Evolutionary conservation across 2,329 filamentous ascomycete species (phyloP).

Genomic region (Aspergillus costaricaensis): DNA sequence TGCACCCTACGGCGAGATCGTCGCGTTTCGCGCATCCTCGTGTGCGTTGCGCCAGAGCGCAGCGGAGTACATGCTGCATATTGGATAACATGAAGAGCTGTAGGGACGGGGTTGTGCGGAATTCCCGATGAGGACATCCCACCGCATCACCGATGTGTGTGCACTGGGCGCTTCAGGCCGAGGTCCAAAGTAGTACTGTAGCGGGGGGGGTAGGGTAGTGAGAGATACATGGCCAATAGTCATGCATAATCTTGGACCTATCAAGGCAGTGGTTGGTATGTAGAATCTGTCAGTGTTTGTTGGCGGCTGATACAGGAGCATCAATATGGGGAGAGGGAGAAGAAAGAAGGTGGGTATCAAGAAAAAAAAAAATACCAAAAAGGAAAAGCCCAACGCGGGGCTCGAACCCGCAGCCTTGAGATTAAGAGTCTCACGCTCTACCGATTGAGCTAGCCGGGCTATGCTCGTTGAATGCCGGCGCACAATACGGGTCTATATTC

Average conservation of each 20-base stretch:
- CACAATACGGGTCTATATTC: background rate
- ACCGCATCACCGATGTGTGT: background rate
- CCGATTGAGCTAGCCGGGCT: constrained; percentile 54
- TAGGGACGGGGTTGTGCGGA: background rate
- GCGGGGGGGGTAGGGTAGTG: no score
- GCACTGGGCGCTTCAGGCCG: no score
- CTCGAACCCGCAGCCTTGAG: constrained; percentile 46
- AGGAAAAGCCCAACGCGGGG: constrained; percentile 41
- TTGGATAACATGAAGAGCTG: background rate
- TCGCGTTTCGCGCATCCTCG: background rate
- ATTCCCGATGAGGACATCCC: background rate
- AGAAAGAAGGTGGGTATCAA: background rate
- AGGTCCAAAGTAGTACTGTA: no score
- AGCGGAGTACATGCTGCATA: background rate
- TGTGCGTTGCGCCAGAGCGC: background rate
- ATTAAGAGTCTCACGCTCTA: constrained; percentile 54
- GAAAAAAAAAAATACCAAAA: constrained; percentile 20
- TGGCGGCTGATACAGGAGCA: background rate
- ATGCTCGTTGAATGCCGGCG: constrained; percentile 6
- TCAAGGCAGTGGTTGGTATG: no score
- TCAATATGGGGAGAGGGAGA: no score
- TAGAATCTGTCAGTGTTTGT: no score
- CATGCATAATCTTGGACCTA: no score
- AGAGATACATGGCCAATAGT: no score
- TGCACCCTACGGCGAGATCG: background rate